phyloP scores from a whole-genome alignment of 352 stramenopile species.

The Pseudoperonospora humuli region DNA sequence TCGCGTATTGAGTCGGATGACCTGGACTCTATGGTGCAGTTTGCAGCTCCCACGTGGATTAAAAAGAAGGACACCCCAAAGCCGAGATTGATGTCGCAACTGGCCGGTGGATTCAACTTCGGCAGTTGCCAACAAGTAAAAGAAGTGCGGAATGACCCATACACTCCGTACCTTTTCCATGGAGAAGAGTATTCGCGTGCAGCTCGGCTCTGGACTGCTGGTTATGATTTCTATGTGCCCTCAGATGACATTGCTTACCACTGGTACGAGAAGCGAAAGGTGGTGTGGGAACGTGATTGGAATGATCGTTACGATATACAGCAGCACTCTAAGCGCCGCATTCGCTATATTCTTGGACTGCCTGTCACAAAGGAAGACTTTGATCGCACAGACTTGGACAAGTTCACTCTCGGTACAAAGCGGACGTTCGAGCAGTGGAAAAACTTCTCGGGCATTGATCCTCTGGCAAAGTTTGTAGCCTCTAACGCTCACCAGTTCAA shows the following conservation, averaged over 20 bases:
- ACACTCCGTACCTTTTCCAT: conserved; percentile 75
- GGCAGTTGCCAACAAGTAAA: conserved; percentile 59
- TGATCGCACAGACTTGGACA: conserved; percentile 59
- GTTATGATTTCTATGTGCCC: conserved; percentile 78
- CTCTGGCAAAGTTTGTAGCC: conserved; percentile 46
- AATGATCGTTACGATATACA: conserved; percentile 55
- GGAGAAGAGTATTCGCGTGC: conserved; percentile 80
- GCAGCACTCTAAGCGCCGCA: conserved; percentile 63
- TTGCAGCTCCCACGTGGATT: conserved; percentile 57
- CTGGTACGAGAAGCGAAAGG: conserved; percentile 77
- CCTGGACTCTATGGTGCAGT: conserved; percentile 70
- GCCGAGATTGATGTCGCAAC: conserved; percentile 67
- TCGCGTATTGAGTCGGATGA: conserved; percentile 68
- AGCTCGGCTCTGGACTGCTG: conserved; percentile 61
- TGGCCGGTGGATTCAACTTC: conserved; percentile 80
- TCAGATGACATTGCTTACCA: conserved; percentile 69
- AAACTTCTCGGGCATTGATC: conserved; percentile 74
- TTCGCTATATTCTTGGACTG: conserved; percentile 53
- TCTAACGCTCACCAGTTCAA: conserved; percentile 55
- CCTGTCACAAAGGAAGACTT: conserved; percentile 62
- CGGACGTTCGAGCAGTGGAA: conserved; percentile 71
- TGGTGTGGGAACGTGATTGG: conserved; percentile 79
- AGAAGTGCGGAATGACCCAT: conserved; percentile 70
- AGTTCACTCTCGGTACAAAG: conserved; percentile 65
- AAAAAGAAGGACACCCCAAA: conserved; percentile 62